Evolutionary conservation across 768 basidiomycete species (phyloP).

Genomic region (Mycena floridula): DNA sequence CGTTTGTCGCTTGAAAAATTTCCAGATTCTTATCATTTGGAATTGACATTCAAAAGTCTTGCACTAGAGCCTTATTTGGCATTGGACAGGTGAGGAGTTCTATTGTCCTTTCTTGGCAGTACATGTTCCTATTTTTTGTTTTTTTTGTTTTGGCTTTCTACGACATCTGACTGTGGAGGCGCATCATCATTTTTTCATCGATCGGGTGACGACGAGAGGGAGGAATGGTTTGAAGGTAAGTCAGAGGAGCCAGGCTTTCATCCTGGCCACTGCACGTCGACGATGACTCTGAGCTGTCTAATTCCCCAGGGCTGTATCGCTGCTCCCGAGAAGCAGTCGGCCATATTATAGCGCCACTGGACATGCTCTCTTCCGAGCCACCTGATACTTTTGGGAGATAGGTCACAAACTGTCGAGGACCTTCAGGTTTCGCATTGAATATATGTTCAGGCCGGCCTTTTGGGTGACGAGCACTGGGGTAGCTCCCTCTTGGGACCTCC

Average conservation of each 20-base stretch:
- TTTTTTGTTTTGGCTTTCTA: background rate
- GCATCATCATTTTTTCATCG: conserved; percentile 48
- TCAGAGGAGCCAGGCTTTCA: conserved; percentile 52
- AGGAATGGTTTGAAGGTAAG: conserved; percentile 60
- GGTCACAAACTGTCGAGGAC: background rate
- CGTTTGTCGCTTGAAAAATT: too few species aligned
- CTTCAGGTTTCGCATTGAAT: conserved; percentile 25
- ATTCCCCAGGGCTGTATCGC: too few species aligned
- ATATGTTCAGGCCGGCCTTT: conserved; percentile 50
- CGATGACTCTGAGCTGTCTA: background rate
- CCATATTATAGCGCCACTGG: too few species aligned
- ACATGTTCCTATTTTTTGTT: too few species aligned
- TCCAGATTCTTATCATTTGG: too few species aligned
- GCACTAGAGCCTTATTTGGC: too few species aligned
- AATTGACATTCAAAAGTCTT: too few species aligned
- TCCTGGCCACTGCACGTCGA: too few species aligned
- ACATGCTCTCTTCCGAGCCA: too few species aligned
- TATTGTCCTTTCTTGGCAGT: too few species aligned
- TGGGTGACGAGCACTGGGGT: conserved; percentile 65
- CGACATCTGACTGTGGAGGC: too few species aligned
- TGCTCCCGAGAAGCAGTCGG: conserved; percentile 2
- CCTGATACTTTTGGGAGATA: background rate
- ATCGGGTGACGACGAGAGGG: conserved; percentile 63
- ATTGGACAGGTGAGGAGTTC: too few species aligned
- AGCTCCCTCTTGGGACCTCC: conserved; percentile 28